phyloP scores from a whole-genome alignment of 164 flowering plant species.

The Warburgia ugandensis region DNA sequence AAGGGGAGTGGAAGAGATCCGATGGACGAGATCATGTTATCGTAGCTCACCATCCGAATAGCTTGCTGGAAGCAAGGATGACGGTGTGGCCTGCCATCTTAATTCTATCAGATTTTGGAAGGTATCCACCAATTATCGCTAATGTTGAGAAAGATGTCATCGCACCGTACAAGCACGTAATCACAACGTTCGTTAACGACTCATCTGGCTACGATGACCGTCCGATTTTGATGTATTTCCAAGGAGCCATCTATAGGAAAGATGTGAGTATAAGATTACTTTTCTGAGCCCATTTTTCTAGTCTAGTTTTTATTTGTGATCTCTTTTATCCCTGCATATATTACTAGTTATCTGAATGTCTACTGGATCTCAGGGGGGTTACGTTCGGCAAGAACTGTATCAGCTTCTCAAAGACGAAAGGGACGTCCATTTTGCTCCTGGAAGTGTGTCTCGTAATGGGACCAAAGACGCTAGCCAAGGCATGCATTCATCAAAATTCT shows the following conservation, averaged over 20 bases:
- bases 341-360: too few relatives aligned
- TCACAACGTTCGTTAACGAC: constrained; percentile 47
- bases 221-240: constrained; percentile 74
- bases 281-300: too few relatives aligned
- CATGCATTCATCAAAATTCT: constrained; percentile 81
- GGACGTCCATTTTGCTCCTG: constrained; percentile 73
- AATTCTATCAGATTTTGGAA: constrained; percentile 85
- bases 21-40: constrained; percentile 84
- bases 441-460: constrained; percentile 56
- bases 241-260: constrained; percentile 93
- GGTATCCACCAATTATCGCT: constrained; percentile 80
- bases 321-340: too few relatives aligned
- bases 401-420: constrained; percentile 67
- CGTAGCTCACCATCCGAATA: constrained; percentile 94
- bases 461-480: constrained; percentile 46
- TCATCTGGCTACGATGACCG: constrained; percentile 60
- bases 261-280: constrained; percentile 84
- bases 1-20: constrained; percentile 73
- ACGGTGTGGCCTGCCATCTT: constrained; percentile 77
- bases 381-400: constrained; percentile 62
- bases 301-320: too few relatives aligned
- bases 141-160: constrained; percentile 87
- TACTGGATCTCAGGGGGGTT: constrained; percentile 93
- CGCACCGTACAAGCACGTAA: constrained; percentile 85
- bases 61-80: constrained; percentile 74